Base-by-base conservation (phyloP, 2,329 filamentous ascomycete species). In the Falciphora oryzae region DNA sequence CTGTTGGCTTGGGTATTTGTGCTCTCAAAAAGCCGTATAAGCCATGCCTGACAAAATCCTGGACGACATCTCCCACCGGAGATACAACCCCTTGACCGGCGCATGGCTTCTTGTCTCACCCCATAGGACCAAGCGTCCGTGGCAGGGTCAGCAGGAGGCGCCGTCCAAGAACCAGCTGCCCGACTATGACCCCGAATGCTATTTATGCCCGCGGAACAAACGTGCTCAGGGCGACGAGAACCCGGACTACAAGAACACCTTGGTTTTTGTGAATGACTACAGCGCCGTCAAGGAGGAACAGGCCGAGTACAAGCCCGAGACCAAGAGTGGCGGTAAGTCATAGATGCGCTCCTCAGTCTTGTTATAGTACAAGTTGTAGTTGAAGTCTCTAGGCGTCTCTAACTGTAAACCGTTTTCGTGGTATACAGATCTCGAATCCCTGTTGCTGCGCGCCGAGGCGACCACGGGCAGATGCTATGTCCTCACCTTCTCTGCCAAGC, bases 381-480 rank as follows among this genome's bases (percentile, higher is more conserved):
- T 11, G 18, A 53, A 53, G n/a, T 2, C 44, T 11, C 44, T 53
- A 22, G 18, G 22, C 44, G 22, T 25, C 44, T 32, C 29, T 29
- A n/a, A 22, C 22, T 6, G 35, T 31, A 35, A 32, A 13, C 3
- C 16, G 3, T 28, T 25, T 62, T 31, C 22, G 27, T 53, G 25
- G 1, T 14, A 11, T 62, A n/a, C 44, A 92, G 90, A 89, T 70
- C 80, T 93, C 44, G 88, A 91, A 62, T 88, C 88, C 10, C 81
- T 89, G 35, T 86, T 99, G 56, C 86, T 99, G 53, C 87, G 87
- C 70, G 94, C 92, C 29, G 87, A 96, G 73, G 83, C 92, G 11
- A 93, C 96, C 65, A 97, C 91, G 62, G 95, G 95, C 68, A 94
- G 94, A 80, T 99, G 95, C 81, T 98, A 96, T 77, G 95, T 99